Evolutionary conservation across 495 filamentous ascomycete species (phyloP), one percentile per base, ranked within the genome.

Genomic region (Aspergillus conjunctus): DNA sequence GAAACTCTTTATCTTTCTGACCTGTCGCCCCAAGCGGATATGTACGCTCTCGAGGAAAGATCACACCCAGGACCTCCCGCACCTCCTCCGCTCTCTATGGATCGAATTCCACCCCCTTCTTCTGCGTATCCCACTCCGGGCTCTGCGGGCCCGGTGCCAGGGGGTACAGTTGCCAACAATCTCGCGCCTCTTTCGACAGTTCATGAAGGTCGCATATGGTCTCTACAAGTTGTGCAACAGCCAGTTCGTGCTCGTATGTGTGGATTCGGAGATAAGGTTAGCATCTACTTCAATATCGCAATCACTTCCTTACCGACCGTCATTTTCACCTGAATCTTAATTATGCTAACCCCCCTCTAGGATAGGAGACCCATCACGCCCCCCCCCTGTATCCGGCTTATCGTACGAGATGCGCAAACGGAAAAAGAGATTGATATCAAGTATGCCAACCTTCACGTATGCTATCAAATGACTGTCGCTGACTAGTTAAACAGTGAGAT

Each of bases 241-340:
- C 94, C 94, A 51, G 81, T 91, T 62, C 88, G 94, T 55, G 94
- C 94, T 63, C 90, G 94, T 51, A 98, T 98, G 94, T 98, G 94
- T 79, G 94, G 94, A 2, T 98, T 97, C 79, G 94, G 94, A 56
- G 94, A 98, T 74, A 98, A 98, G 84, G 92, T 96, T 67, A 26
- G 54, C 54, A 6, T 52, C 39, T 17, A 22, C 15, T 48, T 22
- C 17, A 12, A 10, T n/a, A 17, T 51, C 22, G 51, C 11, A 48
- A 39, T 32, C 41, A 43, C 11, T 49, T 14, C 18, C 21, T 26
- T 30, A 17, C 8, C 4, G 59, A 43, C 52, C 22, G 37, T 15
- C 10, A 31, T 21, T 12, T 20, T 17, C 33, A 39, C 31, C 26
- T 26, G 37, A 41, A 11, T 11, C 37, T 41, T 41, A 3, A n/a